A percentile compares a stretch with the other conserved stretches of the same genome.
Evolutionary conservation across 2,329 filamentous ascomycete genomes (phyloP).

Genomic region (Clonostachys rhizophaga): DNA sequence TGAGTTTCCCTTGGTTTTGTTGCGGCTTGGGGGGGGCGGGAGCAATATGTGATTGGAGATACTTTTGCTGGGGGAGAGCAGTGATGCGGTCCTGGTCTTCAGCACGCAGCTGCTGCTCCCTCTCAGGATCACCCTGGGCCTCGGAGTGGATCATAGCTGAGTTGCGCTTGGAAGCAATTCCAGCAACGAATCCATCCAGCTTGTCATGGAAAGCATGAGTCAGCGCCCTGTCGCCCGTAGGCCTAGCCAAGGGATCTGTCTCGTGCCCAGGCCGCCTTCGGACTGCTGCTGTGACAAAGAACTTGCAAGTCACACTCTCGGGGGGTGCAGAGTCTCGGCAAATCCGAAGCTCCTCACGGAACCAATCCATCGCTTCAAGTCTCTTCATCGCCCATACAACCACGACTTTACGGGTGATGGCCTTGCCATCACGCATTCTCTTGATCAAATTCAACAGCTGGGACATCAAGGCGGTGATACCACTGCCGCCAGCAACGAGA

Average conservation of each 20-base stretch:
- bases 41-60: slow-evolving; percentile 44
- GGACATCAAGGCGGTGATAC: slow-evolving; percentile 89
- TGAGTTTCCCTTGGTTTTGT: slow-evolving; percentile 15
- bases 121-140: slow-evolving; percentile 72
- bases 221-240: slow-evolving; percentile 43
- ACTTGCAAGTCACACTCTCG: slow-evolving; percentile 86
- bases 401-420: slow-evolving; percentile 83
- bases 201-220: slow-evolving; percentile 79
- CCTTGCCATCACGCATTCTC: slow-evolving; percentile 90
- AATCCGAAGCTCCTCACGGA: slow-evolving; percentile 88
- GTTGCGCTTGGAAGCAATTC: slow-evolving; percentile 81
- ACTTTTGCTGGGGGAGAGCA: slow-evolving; percentile 67
- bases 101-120: slow-evolving; percentile 71
- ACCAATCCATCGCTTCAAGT: slow-evolving; percentile 95
- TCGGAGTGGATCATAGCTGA: slow-evolving; percentile 79
- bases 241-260: no score
- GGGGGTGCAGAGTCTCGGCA: slow-evolving; percentile 86
- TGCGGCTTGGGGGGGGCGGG: slow-evolving; percentile 15
- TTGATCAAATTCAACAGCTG: slow-evolving; percentile 94
- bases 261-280: slow-evolving; percentile 19
- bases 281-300: slow-evolving; percentile 78
- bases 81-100: slow-evolving; percentile 85
- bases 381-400: slow-evolving; percentile 93
- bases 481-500: slow-evolving; percentile 88
- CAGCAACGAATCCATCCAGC: slow-evolving; percentile 82